Evolutionary conservation across 2,329 filamentous ascomycete species (phyloP), one percentile per base, ranked within the genome.

Genomic region (Colletotrichum neosansevieriae): DNA sequence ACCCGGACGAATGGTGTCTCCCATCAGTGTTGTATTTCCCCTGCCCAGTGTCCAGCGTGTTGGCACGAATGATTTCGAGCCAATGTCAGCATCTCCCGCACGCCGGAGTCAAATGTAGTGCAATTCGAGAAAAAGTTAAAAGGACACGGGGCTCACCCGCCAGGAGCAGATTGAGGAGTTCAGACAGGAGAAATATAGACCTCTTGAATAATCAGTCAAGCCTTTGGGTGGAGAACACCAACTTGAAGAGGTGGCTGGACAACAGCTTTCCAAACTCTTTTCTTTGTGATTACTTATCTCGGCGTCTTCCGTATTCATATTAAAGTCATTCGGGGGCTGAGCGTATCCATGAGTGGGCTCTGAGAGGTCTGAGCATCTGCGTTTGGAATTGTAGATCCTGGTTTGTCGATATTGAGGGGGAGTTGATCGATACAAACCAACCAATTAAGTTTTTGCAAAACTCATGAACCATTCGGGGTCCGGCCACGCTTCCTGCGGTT

Each of bases 11-110:
- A 65, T 68, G 47, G 49, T 24, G n/a, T 68, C 65, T n/a, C 65
- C 65, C 5, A 68, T 68, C n/a, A 68, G 65, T 19, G 32, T 68
- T 4, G 65, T 68, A 11, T 68, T 68, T 13, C 65, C 65, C 6
- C 19, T 68, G 13, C 65, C 65, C 4, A 72, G 66, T 59, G 29
- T 64, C 11, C 13, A 72, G 10, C 21, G 38, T n/a, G 2, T 17
- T 36, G 4, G 65, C 11, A 58, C 65, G 10, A 65, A 59, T 11
- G 65, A 68, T n/a, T 64, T 64, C 2, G 65, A 68, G 40, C 65
- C 60, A 19, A n/a, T 64, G 32, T 64, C 60, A 12, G 60, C 40
- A 6, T 68, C 61, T 15, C 72, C 21, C 12, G 0, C n/a, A 17
- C 47, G 58, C 12, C 47, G 58, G 1, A 49, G 12, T 5, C 36